phyloP scores from a whole-genome alignment of 202 grass and related monocot species.

The Carex sylvatica region DNA sequence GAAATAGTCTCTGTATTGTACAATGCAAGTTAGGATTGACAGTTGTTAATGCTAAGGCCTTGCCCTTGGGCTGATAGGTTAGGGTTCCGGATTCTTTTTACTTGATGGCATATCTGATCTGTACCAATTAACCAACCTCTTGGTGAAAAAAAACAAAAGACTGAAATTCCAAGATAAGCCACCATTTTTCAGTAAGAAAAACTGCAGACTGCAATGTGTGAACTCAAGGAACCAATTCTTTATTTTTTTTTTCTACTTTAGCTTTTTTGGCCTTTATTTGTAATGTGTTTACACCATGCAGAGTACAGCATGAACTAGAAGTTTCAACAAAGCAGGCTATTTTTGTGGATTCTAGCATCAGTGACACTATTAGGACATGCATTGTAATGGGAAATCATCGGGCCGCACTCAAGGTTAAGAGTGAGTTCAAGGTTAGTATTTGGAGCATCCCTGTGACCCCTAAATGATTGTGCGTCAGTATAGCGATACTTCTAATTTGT shows the following conservation, averaged over 20 bases:
- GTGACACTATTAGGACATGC: slow-evolving; percentile 93
- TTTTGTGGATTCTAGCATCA: slow-evolving; percentile 96
- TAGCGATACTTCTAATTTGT: neutral
- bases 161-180: neutral
- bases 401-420: slow-evolving; percentile 76
- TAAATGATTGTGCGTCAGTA: neutral
- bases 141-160: neutral
- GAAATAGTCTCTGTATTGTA: neutral
- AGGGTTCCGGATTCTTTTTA: neutral
- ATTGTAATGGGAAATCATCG: slow-evolving; percentile 96
- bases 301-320: slow-evolving; percentile 89
- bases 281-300: slow-evolving; percentile 34
- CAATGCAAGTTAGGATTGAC: neutral
- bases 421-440: slow-evolving; percentile 82
- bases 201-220: neutral
- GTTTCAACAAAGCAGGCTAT: slow-evolving; percentile 89
- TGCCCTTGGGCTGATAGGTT: neutral
- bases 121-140: neutral
- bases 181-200: neutral
- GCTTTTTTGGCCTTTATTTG: slow-evolving; percentile 23
- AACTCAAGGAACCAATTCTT: neutral
- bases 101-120: neutral
- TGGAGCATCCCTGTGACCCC: slow-evolving; percentile 14
- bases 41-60: neutral
- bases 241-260: neutral